Base-by-base conservation (phyloP, 2,329 filamentous ascomycete species). In the Tolypocladium inflatum region DNA sequence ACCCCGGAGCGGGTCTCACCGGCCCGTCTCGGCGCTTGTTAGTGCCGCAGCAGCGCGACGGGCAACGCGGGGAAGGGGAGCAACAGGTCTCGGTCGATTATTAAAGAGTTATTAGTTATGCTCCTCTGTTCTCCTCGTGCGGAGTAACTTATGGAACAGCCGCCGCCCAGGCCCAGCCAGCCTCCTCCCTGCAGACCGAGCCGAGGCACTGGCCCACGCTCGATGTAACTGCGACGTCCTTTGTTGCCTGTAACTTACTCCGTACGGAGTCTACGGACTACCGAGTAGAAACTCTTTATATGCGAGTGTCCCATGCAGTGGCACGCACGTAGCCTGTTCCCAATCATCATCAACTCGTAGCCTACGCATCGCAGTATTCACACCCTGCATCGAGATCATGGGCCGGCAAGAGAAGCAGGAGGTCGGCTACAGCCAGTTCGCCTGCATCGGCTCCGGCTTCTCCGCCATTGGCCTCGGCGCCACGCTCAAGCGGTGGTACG, bases 391-490 rank as follows among this genome's bases (percentile, higher is more conserved):
- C 26, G 11, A 33, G 1, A 19, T 19, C 26, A 51, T 51, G 48
- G 48, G 26, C 48, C 17, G 26, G 9, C 48, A 33, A 35, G 33
- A 54, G 21, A 55, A 56, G 54, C 50, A 50, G 5, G 8, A 5
- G 23, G n/a, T 37, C 26, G 59, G 54, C 52, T 75, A 74, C 61
- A 74, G 65, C 59, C 71, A 71, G 62, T 76, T 76, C 61, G 72
- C 70, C 37, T 75, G 72, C 63, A 78, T 88, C 43, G 85, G 85
- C 35, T 79, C 81, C 1, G 85, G 85, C 15, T 80, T 84, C 63
- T 84, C 83, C 0, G 85, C 79, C 23, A 84, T 88, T 57, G 82
- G 80, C 3, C 78, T 86, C 65, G 84, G 80, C 9, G 83, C 80
- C 48, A 79, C 80, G 30, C 68, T 88, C 55, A 81, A 83, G 63